Percentiles rank a stretch among this genome's conserved stretches.
Conservation (phyloP, 441 rosid genomes). For the Eutrema salsugineum region DNA sequence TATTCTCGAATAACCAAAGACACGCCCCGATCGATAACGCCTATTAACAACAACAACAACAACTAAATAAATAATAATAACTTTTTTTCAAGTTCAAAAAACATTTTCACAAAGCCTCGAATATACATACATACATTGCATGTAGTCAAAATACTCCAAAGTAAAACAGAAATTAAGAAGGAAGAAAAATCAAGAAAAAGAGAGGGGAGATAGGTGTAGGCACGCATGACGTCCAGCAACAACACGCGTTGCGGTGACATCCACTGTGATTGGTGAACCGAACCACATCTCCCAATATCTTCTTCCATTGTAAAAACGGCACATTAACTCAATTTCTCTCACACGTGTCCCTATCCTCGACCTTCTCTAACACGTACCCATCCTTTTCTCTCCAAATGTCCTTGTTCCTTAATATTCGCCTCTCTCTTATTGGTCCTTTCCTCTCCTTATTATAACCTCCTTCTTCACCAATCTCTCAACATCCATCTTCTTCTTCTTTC, state of each 20-base stretch:
- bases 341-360: conserved; percentile 53
- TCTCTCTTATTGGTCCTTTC: conserved; percentile 44
- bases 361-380: conserved; percentile 72
- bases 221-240: conserved; percentile 66
- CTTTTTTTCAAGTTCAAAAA: background rate
- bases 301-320: conserved; percentile 16
- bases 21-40: conserved; percentile 17
- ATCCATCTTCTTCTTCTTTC: background rate
- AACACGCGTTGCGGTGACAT: conserved; percentile 57
- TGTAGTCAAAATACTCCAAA: background rate
- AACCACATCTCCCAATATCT: conserved; percentile 20
- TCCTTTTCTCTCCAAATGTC: conserved; percentile 56
- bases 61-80: background rate
- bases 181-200: background rate
- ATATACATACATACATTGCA: conserved; percentile 14
- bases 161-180: background rate
- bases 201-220: conserved; percentile 66
- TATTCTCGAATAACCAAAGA: conserved; percentile 10
- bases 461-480: conserved; percentile 1
- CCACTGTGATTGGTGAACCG: conserved; percentile 45
- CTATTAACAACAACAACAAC: no score
- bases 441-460: conserved; percentile 7
- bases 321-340: conserved; percentile 39
- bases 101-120: background rate
- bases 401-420: conserved; percentile 45